Percentiles rank a stretch among this genome's conserved stretches.
Conservation (phyloP, 1,139 yeast species). For the Suhomyces choctaworum region DNA sequence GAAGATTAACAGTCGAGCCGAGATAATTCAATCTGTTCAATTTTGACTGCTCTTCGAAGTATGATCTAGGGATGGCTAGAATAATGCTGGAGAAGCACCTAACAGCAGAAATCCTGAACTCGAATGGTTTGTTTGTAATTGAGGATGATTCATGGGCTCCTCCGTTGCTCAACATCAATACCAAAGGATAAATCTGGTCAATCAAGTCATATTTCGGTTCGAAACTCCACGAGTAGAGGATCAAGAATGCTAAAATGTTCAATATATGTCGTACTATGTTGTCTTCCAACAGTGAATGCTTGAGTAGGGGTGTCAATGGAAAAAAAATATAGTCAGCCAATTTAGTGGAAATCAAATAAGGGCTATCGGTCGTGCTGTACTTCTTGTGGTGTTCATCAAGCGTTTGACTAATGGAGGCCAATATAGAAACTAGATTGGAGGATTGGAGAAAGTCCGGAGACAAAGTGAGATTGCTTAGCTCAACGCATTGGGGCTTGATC, state of each 20-base stretch:
- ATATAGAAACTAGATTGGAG: conserved; percentile 13
- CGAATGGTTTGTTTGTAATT: conserved; percentile 13
- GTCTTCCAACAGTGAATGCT: conserved; percentile 27
- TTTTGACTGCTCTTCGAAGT: conserved; percentile 19
- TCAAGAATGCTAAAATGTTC: conserved; percentile 31
- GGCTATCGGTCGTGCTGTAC: conserved; percentile 11
- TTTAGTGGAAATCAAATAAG: conserved; percentile 30
- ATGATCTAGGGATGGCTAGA: conserved; percentile 22
- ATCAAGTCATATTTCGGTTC: conserved; percentile 26
- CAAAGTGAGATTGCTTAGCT: conserved; percentile 26
- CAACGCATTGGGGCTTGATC: conserved; percentile 39
- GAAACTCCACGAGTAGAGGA: conserved; percentile 35
- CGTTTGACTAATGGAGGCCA: conserved; percentile 9
- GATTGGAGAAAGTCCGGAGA: conserved; percentile 9
- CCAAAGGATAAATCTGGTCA: conserved; percentile 40
- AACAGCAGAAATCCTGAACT: conserved; percentile 24
- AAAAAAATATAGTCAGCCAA: conserved; percentile 46
- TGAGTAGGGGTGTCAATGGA: conserved; percentile 39
- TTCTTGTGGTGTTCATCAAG: conserved; percentile 5
- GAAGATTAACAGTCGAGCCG: conserved; percentile 29
- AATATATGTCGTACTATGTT: conserved; percentile 25
- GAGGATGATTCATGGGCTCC: conserved; percentile 3
- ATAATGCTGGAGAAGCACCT: conserved; percentile 21
- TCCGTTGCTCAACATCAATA: conserved; percentile 27
- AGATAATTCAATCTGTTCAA: conserved; percentile 25